phyloP scores from a whole-genome alignment of 768 basidiomycete species.

The Astraeus odoratus region DNA sequence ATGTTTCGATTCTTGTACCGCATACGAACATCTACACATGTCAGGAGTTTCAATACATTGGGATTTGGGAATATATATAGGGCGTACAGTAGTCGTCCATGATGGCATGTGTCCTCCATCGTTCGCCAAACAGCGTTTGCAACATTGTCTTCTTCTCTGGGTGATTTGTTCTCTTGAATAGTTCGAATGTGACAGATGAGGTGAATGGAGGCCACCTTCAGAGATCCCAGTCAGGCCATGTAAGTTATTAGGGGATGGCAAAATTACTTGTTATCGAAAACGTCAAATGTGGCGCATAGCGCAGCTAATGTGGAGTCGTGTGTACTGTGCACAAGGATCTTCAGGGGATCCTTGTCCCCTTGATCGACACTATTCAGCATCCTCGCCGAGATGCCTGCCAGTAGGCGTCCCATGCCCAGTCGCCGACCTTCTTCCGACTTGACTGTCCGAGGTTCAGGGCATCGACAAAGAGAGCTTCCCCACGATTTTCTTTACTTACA shows the following conservation, averaged over 20 bases:
- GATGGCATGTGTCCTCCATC: slow-evolving; percentile 25
- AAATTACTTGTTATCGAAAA: slow-evolving; percentile 60
- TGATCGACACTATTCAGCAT: slow-evolving; percentile 52
- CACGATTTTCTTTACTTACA: slow-evolving; percentile 12
- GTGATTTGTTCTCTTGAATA: slow-evolving; percentile 41
- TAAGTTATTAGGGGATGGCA: neutral
- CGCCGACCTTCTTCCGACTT: slow-evolving; percentile 67
- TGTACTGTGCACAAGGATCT: slow-evolving; percentile 62
- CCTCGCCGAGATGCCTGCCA: slow-evolving; percentile 54
- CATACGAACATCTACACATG: slow-evolving; percentile 53
- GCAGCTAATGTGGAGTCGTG: slow-evolving; percentile 71
- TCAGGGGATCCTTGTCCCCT: slow-evolving; percentile 42
- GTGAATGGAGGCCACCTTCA: slow-evolving; percentile 71
- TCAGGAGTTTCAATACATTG: neutral
- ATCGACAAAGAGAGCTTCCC: neutral
- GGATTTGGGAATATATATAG: neutral
- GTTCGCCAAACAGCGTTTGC: slow-evolving; percentile 38
- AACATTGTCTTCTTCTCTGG: slow-evolving; percentile 11
- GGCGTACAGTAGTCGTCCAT: slow-evolving; percentile 39
- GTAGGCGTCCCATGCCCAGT: slow-evolving; percentile 70
- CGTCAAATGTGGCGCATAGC: slow-evolving; percentile 57
- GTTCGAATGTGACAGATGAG: slow-evolving; percentile 66
- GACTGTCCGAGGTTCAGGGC: slow-evolving; percentile 36
- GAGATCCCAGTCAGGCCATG: neutral
- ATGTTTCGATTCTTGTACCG: slow-evolving; percentile 67